A percentile compares a stretch with the other conserved stretches of the same genome.
phyloP scores from a whole-genome alignment of 1,284 basidiomycete species.

The Anthracocystis panici-leucophaei region DNA sequence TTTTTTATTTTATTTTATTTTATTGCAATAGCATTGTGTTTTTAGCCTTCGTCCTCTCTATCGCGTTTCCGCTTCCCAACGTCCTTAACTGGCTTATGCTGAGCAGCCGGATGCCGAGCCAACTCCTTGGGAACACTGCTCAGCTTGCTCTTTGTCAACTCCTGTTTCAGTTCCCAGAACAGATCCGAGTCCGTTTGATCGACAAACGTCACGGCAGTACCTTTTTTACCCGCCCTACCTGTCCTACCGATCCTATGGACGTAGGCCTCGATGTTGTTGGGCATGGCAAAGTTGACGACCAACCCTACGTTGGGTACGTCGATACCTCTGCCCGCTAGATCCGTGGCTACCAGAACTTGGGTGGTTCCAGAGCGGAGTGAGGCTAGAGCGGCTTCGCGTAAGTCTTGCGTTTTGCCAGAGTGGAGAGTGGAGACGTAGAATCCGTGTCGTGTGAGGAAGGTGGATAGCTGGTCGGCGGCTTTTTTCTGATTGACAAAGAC shows the following conservation, averaged over 20 bases:
- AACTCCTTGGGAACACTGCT: constrained; percentile 54
- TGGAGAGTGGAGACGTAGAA: constrained; percentile 91
- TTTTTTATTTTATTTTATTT: no score
- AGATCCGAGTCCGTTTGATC: constrained; percentile 96
- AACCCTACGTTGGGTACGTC: constrained; percentile 95
- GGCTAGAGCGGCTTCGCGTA: constrained; percentile 91
- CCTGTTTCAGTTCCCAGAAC: constrained; percentile 73
- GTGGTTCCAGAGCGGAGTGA: constrained; percentile 85
- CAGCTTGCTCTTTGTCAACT: constrained; percentile 60
- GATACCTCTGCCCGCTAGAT: constrained; percentile 97
- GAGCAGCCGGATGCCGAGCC: constrained; percentile 63
- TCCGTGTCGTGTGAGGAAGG: constrained; percentile 86
- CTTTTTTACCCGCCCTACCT: constrained; percentile 94
- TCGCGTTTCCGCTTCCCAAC: constrained; percentile 39
- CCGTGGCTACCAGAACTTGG: constrained; percentile 90
- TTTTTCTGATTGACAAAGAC: constrained; percentile 99
- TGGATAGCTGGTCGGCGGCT: constrained; percentile 94
- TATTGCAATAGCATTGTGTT: no score
- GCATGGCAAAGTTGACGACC: constrained; percentile 98
- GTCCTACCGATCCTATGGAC: constrained; percentile 98
- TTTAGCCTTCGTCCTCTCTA: constrained; percentile 44
- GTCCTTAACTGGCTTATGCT: constrained; percentile 40
- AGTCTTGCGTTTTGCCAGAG: constrained; percentile 96
- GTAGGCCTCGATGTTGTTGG: constrained; percentile 93
- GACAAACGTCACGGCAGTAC: constrained; percentile 92